These are phyloP conservation scores for Globisporangium uncinulatum DNA, from an alignment of 352 stramenopile genomes.

Conservation along the genomic window DNA sequence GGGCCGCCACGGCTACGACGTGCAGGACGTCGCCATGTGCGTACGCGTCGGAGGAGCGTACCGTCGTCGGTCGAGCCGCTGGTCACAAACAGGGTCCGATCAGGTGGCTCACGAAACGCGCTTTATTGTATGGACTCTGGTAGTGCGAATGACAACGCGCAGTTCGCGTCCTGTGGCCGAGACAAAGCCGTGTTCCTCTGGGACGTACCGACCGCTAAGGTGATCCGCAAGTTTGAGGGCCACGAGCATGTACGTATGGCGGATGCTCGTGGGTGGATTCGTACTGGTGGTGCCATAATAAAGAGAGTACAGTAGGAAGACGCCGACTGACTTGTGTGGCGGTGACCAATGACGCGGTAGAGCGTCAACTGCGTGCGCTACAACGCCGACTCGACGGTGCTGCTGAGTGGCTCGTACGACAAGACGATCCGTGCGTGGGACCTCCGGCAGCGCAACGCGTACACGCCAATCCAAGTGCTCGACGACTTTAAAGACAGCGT, in stretches of 20 bases:
- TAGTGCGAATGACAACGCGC: constrained; percentile 78
- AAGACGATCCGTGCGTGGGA: constrained; percentile 82
- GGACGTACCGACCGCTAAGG: constrained; percentile 80
- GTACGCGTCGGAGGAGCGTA: constrained; percentile 10
- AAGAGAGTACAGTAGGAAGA: too few relatives aligned
- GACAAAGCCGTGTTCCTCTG: constrained; percentile 87
- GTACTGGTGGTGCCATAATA: too few relatives aligned
- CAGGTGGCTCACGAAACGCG: neutral
- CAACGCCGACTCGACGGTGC: constrained; percentile 73
- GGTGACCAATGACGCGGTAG: constrained; percentile 15
- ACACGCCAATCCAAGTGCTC: constrained; percentile 77
- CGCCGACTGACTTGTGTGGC: neutral
- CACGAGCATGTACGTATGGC: constrained; percentile 55
- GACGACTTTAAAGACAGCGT: constrained; percentile 88
- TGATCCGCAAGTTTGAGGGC: constrained; percentile 87
- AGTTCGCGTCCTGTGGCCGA: constrained; percentile 83
- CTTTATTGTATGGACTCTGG: neutral
- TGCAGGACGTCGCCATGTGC: constrained; percentile 89
- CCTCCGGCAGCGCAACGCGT: constrained; percentile 67
- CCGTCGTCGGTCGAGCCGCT: neutral
- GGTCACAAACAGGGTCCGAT: neutral
- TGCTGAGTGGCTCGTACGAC: constrained; percentile 85
- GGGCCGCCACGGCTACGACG: constrained; percentile 83
- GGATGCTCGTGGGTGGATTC: neutral
- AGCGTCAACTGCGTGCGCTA: constrained; percentile 83